Evolutionary conservation across 345 rosid species (phyloP).

Genomic region (Citrus maxima): DNA sequence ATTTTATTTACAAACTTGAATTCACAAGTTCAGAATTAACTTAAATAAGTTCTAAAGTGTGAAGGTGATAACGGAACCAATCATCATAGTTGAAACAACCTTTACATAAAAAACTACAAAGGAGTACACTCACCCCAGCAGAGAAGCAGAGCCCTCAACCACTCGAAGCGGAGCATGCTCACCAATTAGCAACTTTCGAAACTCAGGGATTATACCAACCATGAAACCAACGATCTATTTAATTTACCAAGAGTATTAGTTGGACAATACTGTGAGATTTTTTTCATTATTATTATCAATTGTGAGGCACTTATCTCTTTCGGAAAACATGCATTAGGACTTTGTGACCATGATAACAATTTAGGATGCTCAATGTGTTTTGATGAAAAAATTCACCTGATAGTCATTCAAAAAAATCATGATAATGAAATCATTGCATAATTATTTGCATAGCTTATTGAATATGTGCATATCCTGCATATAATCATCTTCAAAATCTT

Average conservation of each 20-base stretch:
- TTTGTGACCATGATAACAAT: not conserved
- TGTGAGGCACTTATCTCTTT: not conserved
- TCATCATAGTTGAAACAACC: not conserved
- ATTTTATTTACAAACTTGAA: not conserved
- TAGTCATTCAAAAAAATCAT: not conserved
- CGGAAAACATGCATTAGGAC: not conserved
- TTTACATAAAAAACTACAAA: not conserved
- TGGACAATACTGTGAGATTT: not conserved
- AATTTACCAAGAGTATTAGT: not conserved
- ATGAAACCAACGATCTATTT: conserved; percentile 24
- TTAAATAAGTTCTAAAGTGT: not conserved
- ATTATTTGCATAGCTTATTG: not conserved
- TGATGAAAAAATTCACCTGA: not conserved
- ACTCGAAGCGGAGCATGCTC: conserved; percentile 33
- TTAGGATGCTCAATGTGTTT: not conserved
- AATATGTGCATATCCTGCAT: not conserved
- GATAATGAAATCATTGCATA: not conserved
- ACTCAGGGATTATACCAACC: conserved; percentile 15
- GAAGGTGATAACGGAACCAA: not conserved
- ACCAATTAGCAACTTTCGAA: conserved; percentile 26
- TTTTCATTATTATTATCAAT: not conserved
- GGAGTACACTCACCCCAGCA: conserved; percentile 24
- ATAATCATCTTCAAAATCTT: not conserved
- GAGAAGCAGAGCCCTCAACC: conserved; percentile 19
- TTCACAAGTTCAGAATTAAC: not conserved